Percentiles rank a stretch among this genome's conserved stretches.
Conservation (phyloP, 2,329 filamentous ascomycete genomes). For the Colletotrichum orbiculare region DNA sequence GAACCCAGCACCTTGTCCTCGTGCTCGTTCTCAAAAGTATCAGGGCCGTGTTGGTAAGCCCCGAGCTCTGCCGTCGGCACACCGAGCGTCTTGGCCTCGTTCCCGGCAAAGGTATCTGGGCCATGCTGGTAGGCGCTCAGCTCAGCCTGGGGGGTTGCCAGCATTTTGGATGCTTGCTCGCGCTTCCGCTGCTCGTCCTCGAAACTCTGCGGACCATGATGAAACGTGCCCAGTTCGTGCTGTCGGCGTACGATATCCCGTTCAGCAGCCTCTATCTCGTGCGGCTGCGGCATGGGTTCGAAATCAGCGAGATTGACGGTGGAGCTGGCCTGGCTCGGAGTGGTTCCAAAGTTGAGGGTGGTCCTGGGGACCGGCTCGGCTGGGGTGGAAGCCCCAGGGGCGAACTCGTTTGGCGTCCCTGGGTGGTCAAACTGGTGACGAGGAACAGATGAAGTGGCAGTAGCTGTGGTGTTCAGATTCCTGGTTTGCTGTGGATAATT, state of each 20-base stretch:
- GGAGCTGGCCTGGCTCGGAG: slow-evolving; percentile 22
- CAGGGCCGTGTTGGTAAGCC: slow-evolving; percentile 31
- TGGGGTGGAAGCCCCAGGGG: slow-evolving; percentile 14
- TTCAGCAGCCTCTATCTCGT: slow-evolving; percentile 32
- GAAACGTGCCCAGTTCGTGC: slow-evolving; percentile 31
- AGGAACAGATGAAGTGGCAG: slow-evolving; percentile 1
- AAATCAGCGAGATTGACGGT: slow-evolving; percentile 29
- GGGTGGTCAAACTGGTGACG: slow-evolving; percentile 33
- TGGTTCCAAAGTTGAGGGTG: slow-evolving; percentile 5
- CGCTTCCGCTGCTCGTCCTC: not conserved
- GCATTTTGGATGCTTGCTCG: not conserved
- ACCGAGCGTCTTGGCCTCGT: slow-evolving; percentile 31
- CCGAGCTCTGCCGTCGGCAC: slow-evolving; percentile 30
- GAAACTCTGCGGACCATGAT: slow-evolving; percentile 26
- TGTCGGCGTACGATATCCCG: slow-evolving; percentile 29
- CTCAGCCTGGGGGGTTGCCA: slow-evolving; percentile 17
- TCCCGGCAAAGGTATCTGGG: slow-evolving; percentile 23
- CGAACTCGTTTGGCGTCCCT: slow-evolving; percentile 22
- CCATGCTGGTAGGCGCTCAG: slow-evolving; percentile 32
- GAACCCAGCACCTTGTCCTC: slow-evolving; percentile 32
- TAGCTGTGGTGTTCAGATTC: no score
- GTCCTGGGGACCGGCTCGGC: slow-evolving; percentile 1
- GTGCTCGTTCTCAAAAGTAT: slow-evolving; percentile 30
- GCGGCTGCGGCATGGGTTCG: slow-evolving; percentile 25
- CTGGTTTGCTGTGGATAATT: not conserved